Conservation (phyloP, 2,329 filamentous ascomycete genomes). For the Blumeria graminis region DNA sequence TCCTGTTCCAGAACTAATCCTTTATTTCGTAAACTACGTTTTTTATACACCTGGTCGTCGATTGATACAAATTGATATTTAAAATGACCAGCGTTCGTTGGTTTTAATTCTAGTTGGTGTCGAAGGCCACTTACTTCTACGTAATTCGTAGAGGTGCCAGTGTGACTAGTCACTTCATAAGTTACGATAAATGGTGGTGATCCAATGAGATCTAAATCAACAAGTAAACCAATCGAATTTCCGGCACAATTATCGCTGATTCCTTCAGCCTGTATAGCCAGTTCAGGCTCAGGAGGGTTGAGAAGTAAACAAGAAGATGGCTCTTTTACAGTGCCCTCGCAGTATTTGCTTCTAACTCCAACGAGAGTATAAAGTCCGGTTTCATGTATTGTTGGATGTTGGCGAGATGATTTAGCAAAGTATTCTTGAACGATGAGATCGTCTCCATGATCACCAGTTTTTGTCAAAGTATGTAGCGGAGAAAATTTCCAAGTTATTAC, state of each 20-base stretch:
- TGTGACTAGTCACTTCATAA: slow-evolving; percentile 47
- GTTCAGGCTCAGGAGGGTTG: slow-evolving; percentile 68
- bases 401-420: slow-evolving; percentile 33
- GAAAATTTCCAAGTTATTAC: slow-evolving; percentile 64
- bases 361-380: slow-evolving; percentile 73
- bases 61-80: slow-evolving; percentile 66
- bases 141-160: slow-evolving; percentile 19
- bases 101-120: slow-evolving; percentile 65
- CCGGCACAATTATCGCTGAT: slow-evolving; percentile 90
- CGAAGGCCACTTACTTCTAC: slow-evolving; percentile 45
- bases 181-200: slow-evolving; percentile 73
- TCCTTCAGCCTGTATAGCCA: slow-evolving; percentile 50
- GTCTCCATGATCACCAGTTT: slow-evolving; percentile 44
- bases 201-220: slow-evolving; percentile 74
- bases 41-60: slow-evolving; percentile 58
- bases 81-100: slow-evolving; percentile 60
- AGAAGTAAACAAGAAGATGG: slow-evolving; percentile 81
- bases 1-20: slow-evolving; percentile 55
- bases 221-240: slow-evolving; percentile 70
- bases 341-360: slow-evolving; percentile 56
- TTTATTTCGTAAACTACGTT: slow-evolving; percentile 33
- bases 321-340: slow-evolving; percentile 71
- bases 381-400: slow-evolving; percentile 44
- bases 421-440: slow-evolving; percentile 32
- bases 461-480: slow-evolving; percentile 41